Percentiles rank a stretch among this genome's conserved stretches.
phyloP scores from a whole-genome alignment of 1,139 yeast genomes.

The Diutina mesorugosa region DNA sequence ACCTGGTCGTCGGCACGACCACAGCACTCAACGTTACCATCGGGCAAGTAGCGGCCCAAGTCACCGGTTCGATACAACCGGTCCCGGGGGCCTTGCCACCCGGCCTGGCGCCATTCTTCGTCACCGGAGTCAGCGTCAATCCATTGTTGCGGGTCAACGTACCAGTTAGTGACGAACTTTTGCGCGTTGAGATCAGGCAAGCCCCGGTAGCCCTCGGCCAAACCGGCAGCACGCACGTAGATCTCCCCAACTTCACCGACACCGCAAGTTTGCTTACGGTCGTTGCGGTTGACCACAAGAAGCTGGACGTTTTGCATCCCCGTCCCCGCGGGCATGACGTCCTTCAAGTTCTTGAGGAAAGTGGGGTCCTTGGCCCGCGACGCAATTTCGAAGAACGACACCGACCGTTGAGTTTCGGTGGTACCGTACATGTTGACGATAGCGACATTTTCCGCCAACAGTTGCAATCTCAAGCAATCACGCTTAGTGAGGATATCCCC shows the following conservation, averaged over 20 bases:
- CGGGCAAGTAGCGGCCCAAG: conserved; percentile 90
- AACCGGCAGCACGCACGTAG: conserved; percentile 95
- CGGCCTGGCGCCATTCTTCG: conserved; percentile 46
- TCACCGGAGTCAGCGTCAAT: conserved; percentile 30
- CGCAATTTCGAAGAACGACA: conserved; percentile 82
- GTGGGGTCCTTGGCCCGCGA: conserved; percentile 56
- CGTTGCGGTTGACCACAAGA: conserved; percentile 84
- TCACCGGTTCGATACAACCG: conserved; percentile 95
- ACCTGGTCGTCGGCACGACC: conserved; percentile 99
- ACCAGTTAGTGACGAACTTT: conserved; percentile 89
- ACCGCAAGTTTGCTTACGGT: conserved; percentile 83
- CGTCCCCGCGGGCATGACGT: conserved; percentile 95
- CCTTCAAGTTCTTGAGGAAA: conserved; percentile 76
- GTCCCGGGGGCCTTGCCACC: conserved; percentile 92
- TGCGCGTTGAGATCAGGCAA: conserved; percentile 79
- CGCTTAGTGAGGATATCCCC: conserved; percentile 96
- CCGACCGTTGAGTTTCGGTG: conserved; percentile 97
- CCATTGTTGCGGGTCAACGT: conserved; percentile 54
- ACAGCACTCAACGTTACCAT: conserved; percentile 94
- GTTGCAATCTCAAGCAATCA: conserved; percentile 86
- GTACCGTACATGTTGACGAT: conserved; percentile 99
- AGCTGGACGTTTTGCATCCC: conserved; percentile 96
- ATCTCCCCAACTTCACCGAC: conserved; percentile 98
- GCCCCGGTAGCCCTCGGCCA: conserved; percentile 91
- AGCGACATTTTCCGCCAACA: conserved; percentile 76